Base-by-base conservation (phyloP, 164 flowering plant genomes). In the Tetrastigma voinierianum region DNA sequence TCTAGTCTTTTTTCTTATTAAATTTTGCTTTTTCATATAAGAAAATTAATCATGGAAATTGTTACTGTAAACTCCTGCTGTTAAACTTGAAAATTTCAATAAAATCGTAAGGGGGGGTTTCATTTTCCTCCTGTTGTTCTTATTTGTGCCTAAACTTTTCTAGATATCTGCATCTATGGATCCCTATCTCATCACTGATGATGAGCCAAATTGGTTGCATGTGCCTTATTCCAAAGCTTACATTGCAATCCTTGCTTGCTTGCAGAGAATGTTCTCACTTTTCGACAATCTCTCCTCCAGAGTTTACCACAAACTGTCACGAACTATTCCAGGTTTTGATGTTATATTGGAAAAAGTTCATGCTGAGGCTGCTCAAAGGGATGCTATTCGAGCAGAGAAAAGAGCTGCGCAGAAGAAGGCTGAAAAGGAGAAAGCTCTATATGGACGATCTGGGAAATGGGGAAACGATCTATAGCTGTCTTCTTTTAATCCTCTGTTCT, bases 301-400 rank as follows among this genome's bases (percentile, higher is more conserved):
- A 62, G 79, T 86, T 13, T 75, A 66, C 75, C 53, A 57, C 18
- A 72, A 77, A 52, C 62, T 86, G 68, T 80, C 67, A 51, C 20
- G 55, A 15, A 67, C 74, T 9, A 64, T 89, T 53, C 96, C 93
- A 12, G 97, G 95, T 25, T 85, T 87, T 58, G 15, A 47, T 40
- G 62, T 44, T 10, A 63, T 82, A 45, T 64, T 86, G 85, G 80
- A 83, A 46, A 80, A 72, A 72, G 80, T 82, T n/a, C 43, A 65
- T 1, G 80, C 71, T 10, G 82, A 83, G 16, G n/a, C 58, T 44
- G 66, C 32, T 0, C 80, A 75, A 44, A 82, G 81, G 63, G 9
- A 23, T 0, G 81, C 66, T 4, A 67, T 66, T 49, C 69, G 72
- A 62, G 55, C n/a, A 51, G 69, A 61, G 62, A 76, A 61, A 78